Evolutionary conservation across 768 basidiomycete genomes (phyloP), one percentile per base, ranked within the genome.

Genomic region (Basidioascus undulatus): DNA sequence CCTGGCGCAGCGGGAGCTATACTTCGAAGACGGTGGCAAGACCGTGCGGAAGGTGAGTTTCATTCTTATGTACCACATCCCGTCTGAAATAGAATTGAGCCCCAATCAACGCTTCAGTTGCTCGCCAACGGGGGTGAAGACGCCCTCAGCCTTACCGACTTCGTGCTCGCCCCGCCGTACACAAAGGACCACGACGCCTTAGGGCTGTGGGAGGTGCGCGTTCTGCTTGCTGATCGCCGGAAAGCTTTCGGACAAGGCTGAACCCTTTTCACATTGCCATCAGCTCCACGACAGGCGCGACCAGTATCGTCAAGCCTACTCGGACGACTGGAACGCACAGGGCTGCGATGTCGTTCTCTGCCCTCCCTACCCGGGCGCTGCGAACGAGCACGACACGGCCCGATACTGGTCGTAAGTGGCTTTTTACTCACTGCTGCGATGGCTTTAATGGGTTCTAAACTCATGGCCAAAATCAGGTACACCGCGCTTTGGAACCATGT

Each of bases 401-500:
- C 25, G 31, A 28, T 36, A 43, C 28, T 46, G 41, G 45, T 33
- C 45, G 51, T 40, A 19, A 40, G 39, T 40, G 16, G n/a, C 5
- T 5, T 8, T n/a, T n/a, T n/a, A n/a, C n/a, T n/a, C n/a, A n/a
- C n/a, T n/a, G n/a, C n/a, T n/a, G n/a, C n/a, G n/a, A n/a, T n/a
- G n/a, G n/a, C n/a, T n/a, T n/a, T n/a, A n/a, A n/a, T n/a, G n/a
- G n/a, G n/a, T n/a, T n/a, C n/a, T 31, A n/a, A 31, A 9, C 30
- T 10, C 30, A 31, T 10, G 30, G 30, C 19, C 31, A 15, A n/a
- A 16, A 8, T 9, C 32, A 61, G 61, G 6, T 53, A 51, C 37
- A 54, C 55, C 12, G 43, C 44, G 1, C 40, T 56, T 32, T 56
- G 42, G 43, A 57, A 57, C 43, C 37, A 52, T 6, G 42, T 53